Evolutionary conservation across 2,329 filamentous ascomycete species (phyloP), one percentile per base, ranked within the genome.

Genomic region (Capronia epimyces): DNA sequence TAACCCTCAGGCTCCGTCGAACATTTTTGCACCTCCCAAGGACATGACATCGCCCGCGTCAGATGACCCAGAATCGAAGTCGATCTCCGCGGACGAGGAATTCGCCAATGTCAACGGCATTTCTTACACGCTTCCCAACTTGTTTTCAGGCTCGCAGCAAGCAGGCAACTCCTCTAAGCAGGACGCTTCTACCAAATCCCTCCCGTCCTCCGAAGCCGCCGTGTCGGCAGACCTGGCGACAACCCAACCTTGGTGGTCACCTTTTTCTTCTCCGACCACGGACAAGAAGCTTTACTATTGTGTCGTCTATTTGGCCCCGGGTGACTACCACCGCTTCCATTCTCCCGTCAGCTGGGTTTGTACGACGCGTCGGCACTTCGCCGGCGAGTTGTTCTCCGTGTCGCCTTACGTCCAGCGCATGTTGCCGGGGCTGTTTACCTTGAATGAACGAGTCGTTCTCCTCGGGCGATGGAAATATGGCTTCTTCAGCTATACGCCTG

Each of bases 291-390:
- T 98, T 6, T 95, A 95, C 75, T 98, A 97, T 70, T 87, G 78
- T 55, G 94, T 98, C 57, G 83, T 98, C 64, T 98, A 98, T 71
- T 82, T 98, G 37, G 93, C 94, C 0, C 93, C 93, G 0, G 93
- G 93, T 43, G 94, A 98, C 73, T 98, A 98, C 72, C 93, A 98
- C 72, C 87, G 91, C 58, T 98, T 97, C 75, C 94, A 98, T 73
- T 95, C 88, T 1, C 93, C 93, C 0, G 84, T 89, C 1, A 86
- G 88, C 61, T 98, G 93, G 93, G 89, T 98, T 13, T 93, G 93
- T 27, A 87, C 96, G 70, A 84, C 84, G 59, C 83, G 94, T 37
- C 87, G 93, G n/a, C 93, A 98, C 72, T 98, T 98, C 66, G 90
- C 93, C 0, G 93, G 93, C 51, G 94, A 98, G 69, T 78, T 98